Conservation (phyloP, 2,329 filamentous ascomycete species). For the Fonsecaea pugnacius region DNA sequence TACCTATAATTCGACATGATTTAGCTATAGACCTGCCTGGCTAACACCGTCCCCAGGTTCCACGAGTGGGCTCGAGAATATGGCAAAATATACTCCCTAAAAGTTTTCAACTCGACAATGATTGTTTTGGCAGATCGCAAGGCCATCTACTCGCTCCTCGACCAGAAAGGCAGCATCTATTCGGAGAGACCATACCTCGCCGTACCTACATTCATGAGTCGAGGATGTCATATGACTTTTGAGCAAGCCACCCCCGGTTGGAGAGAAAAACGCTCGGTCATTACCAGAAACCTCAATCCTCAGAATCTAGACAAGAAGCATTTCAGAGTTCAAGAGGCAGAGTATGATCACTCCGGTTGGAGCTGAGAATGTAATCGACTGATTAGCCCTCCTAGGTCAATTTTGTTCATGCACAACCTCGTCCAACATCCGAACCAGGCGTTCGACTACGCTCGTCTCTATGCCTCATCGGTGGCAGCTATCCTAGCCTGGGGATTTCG, state of each 20-base stretch:
- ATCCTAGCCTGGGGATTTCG: constrained; percentile 21
- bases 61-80: constrained; percentile 51
- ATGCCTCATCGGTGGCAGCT: constrained; percentile 22
- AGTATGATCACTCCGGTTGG: constrained; percentile 21
- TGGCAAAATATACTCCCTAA: constrained; percentile 49
- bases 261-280: constrained; percentile 40
- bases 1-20: too few species aligned
- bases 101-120: constrained; percentile 47
- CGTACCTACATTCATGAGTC: constrained; percentile 28
- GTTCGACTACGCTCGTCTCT: constrained; percentile 25
- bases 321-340: constrained; percentile 33
- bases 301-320: constrained; percentile 47
- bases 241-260: constrained; percentile 30
- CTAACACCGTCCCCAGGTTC: constrained; percentile 36
- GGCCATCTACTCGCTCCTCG: constrained; percentile 49
- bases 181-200: constrained; percentile 46
- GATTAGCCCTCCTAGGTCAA: constrained; percentile 4
- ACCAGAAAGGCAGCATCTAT: constrained; percentile 51
- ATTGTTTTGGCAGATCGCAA: constrained; percentile 49
- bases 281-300: constrained; percentile 51
- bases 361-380: not conserved
- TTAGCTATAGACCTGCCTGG: too few species aligned
- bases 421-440: constrained; percentile 17
- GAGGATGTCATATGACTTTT: constrained; percentile 28
- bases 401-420: constrained; percentile 24